phyloP scores from a whole-genome alignment of 495 filamentous ascomycete genomes.

The Hypoxylon perforatum region DNA sequence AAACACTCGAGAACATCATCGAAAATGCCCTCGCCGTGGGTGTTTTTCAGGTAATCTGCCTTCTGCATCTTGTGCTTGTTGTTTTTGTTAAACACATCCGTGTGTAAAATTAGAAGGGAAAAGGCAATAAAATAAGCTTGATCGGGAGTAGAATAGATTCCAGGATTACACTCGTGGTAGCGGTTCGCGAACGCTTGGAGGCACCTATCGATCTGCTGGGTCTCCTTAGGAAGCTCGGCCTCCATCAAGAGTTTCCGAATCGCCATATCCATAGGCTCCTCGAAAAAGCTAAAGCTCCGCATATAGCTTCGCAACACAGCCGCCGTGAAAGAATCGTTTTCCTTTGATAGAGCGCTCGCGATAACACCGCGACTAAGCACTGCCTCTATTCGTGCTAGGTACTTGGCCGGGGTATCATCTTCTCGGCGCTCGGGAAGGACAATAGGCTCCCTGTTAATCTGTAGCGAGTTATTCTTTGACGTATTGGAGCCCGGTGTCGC shows the following conservation, averaged over 20 bases:
- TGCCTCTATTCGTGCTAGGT: slow-evolving; percentile 83
- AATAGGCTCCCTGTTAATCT: slow-evolving; percentile 68
- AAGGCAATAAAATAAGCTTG: slow-evolving; percentile 98
- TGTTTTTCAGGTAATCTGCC: slow-evolving; percentile 94
- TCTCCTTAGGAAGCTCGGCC: slow-evolving; percentile 94
- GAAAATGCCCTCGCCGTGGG: slow-evolving; percentile 84
- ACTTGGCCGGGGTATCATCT: slow-evolving; percentile 89
- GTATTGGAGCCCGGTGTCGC: slow-evolving; percentile 71
- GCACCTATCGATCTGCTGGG: slow-evolving; percentile 96
- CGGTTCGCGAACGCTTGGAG: slow-evolving; percentile 94
- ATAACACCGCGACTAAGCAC: slow-evolving; percentile 80
- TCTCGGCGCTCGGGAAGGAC: slow-evolving; percentile 83
- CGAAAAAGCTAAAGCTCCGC: slow-evolving; percentile 92
- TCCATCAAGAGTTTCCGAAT: slow-evolving; percentile 96
- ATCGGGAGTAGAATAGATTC: slow-evolving; percentile 90
- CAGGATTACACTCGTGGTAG: slow-evolving; percentile 98
- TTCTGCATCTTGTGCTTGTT: slow-evolving; percentile 99
- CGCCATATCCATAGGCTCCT: slow-evolving; percentile 97
- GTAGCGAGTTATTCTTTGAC: slow-evolving; percentile 79
- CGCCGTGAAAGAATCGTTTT: slow-evolving; percentile 82
- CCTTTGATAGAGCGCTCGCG: slow-evolving; percentile 83
- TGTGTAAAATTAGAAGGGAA: slow-evolving; percentile 94
- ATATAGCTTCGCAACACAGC: slow-evolving; percentile 92
- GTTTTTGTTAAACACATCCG: slow-evolving; percentile 99
- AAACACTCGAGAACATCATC: slow-evolving; percentile 95